Evolutionary conservation across 2,329 filamentous ascomycete species (phyloP).

Genomic region (Ceratocystis eucalypticola): DNA sequence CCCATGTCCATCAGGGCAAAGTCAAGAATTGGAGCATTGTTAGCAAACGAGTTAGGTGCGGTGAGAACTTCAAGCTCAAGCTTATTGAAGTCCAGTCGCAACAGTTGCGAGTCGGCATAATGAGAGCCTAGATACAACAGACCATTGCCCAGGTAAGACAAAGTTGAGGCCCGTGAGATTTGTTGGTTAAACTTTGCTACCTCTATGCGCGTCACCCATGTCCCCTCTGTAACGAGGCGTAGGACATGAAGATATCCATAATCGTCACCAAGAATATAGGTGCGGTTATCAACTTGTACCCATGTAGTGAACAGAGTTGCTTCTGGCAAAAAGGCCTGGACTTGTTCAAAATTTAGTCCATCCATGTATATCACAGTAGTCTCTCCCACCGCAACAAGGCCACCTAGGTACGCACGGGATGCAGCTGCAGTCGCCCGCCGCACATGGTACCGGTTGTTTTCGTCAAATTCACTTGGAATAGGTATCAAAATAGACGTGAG

Average conservation of each 20-base stretch:
- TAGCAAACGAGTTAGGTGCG: constrained; percentile 45
- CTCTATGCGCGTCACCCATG: constrained; percentile 58
- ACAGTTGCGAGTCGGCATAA: constrained; percentile 79
- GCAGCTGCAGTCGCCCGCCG: constrained; percentile 35
- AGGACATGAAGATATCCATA: constrained; percentile 79
- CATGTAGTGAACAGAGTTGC: constrained; percentile 84
- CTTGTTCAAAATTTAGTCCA: constrained; percentile 53
- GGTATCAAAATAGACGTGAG: constrained; percentile 50
- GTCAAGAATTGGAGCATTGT: constrained; percentile 84
- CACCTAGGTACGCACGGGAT: constrained; percentile 48
- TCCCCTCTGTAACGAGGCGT: constrained; percentile 54
- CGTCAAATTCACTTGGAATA: constrained; percentile 40
- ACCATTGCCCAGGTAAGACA: constrained; percentile 64
- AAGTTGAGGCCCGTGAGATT: constrained; percentile 60
- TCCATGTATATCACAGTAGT: constrained; percentile 78
- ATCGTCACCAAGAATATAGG: constrained; percentile 83
- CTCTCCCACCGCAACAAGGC: constrained; percentile 62
- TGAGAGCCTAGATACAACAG: constrained; percentile 82
- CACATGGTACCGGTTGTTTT: constrained; percentile 47
- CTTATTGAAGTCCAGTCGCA: constrained; percentile 39
- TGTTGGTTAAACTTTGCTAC: constrained; percentile 45
- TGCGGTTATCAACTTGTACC: constrained; percentile 67
- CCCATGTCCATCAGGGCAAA: constrained; percentile 96
- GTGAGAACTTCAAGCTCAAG: constrained; percentile 52
- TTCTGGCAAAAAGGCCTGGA: constrained; percentile 53